A percentile compares a stretch with the other conserved stretches of the same genome.
Conservation (phyloP, 352 stramenopile genomes). For the Globisporangium lucens region DNA sequence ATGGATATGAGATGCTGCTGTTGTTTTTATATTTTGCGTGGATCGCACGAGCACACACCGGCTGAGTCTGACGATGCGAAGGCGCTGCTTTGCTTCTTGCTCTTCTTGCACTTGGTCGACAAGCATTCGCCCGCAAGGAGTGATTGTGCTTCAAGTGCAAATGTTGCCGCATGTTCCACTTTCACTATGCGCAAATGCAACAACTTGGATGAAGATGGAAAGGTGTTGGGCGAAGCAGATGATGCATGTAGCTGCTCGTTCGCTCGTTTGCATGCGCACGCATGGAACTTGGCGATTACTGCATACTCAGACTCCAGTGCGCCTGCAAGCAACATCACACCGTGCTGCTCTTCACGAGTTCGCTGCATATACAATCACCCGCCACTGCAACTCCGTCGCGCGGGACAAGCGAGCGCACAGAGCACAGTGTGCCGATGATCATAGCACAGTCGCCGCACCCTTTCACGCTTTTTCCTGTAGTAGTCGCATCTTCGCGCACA, state of each 20-base stretch:
- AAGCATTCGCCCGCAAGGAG: not conserved
- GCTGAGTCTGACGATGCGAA: not conserved
- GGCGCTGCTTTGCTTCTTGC: not conserved
- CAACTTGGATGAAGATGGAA: not conserved
- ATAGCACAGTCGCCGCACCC: not conserved
- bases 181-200: not conserved
- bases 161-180: not conserved
- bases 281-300: not conserved
- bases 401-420: not conserved
- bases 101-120: not conserved
- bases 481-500: not conserved
- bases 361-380: not conserved
- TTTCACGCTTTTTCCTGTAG: not conserved
- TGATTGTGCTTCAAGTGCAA: not conserved
- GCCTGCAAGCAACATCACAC: not conserved
- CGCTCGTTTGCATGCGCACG: not conserved
- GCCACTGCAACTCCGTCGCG: not conserved
- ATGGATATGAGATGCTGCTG: not conserved
- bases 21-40: not conserved
- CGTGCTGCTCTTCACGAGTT: too few relatives aligned
- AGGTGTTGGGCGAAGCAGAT: not conserved
- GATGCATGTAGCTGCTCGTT: too few relatives aligned
- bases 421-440: not conserved
- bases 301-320: not conserved
- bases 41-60: not conserved